Base-by-base conservation (phyloP, 208 protist genomes). In the Trypanosoma mega region DNA sequence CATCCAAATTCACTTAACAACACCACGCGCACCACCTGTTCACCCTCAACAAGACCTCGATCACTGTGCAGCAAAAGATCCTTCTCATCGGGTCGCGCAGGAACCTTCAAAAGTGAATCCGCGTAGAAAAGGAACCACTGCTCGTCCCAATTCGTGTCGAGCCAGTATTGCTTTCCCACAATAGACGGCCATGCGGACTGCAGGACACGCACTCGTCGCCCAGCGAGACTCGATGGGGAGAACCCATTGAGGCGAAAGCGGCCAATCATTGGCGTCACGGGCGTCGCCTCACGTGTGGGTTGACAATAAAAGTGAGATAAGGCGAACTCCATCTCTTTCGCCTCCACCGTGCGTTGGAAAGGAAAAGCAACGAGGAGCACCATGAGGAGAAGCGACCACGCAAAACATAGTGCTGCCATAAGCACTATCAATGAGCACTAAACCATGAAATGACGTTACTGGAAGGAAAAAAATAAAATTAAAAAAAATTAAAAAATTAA, bases 101-200 rank as follows among this genome's bases (percentile, higher is more conserved):
- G 43, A 29, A 62, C 14, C 4, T 14, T 49, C 29, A 62, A 50
- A 9, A 7, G 26, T 3, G 3, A 2, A 37, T 62, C 56, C n/a
- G n/a, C 18, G 56, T 62, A 29, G 5, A 62, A 62, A 3, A 62
- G 30, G 36, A 52, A 2, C 56, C 56, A 62, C 2, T 24, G 26
- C 29, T 27, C 23, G 31, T 62, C 56, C 56, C 56, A 62, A 14
- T n/a, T 62, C n/a, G 44, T 26, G 30, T 62, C 56, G 11, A 62
- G 1, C 41, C 45, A 62, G 29, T 52, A 62, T 24, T 50, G 29
- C 4, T 21, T 18, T 8, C 56, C 56, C 16, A 62, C 45, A 43
- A 62, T 26, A 16, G 56, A 62, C 4, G 56, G 44, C 56, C 56
- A 62, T 26, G 39, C 43, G 2, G 56, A 39, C 1, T 1, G 1